Percentiles rank a stretch among this genome's conserved stretches.
These are phyloP conservation scores for Aureobasidium lini DNA, from an alignment of 2,329 filamentous ascomycete species.

Conservation along the genomic window DNA sequence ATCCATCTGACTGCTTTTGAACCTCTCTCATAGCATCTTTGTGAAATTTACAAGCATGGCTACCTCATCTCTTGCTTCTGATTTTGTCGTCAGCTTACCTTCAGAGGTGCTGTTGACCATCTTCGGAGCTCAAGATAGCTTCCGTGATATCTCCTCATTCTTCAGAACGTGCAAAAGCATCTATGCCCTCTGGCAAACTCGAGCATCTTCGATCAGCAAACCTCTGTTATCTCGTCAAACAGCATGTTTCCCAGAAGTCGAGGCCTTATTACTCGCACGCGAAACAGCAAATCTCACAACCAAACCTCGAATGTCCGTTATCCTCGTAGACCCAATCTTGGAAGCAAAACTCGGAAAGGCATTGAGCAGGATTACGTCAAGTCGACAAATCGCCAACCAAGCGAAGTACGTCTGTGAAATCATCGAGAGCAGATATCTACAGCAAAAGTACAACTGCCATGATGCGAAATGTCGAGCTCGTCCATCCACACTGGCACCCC, in stretches of 20 bases:
- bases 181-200: neutral
- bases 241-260: neutral
- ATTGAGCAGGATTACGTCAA: neutral
- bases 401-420: constrained; percentile 4
- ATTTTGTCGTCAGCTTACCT: neutral
- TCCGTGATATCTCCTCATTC: neutral
- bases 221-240: neutral
- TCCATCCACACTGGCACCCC: neutral
- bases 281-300: neutral
- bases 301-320: neutral
- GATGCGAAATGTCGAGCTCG: constrained; percentile 8
- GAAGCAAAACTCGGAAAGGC: neutral
- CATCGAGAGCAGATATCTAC: constrained; percentile 1
- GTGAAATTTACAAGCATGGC: neutral
- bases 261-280: neutral
- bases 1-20: neutral
- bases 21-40: neutral
- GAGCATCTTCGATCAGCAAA: neutral
- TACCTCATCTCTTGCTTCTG: neutral
- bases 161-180: constrained; percentile 1
- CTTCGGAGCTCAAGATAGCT: constrained; percentile 9
- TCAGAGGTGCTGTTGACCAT: constrained; percentile 1
- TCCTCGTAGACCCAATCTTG: neutral
- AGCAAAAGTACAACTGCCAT: constrained; percentile 5
- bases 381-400: neutral